Conservation (phyloP, 2,329 filamentous ascomycete species). For the Xylaria sp. region DNA sequence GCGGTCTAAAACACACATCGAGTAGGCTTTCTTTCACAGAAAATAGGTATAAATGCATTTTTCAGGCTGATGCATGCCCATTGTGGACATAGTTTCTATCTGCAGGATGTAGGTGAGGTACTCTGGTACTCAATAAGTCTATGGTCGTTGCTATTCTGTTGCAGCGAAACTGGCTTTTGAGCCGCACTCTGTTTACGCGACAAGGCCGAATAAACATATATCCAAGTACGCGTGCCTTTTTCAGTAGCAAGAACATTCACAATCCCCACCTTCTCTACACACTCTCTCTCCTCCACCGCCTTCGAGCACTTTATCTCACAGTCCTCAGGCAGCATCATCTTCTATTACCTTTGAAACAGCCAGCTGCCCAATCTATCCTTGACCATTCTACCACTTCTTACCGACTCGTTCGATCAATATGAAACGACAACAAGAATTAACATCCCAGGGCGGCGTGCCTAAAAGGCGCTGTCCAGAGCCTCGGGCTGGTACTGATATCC, state of each 20-base stretch:
- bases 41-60: too few relatives aligned
- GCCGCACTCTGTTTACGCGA: neutral
- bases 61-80: neutral
- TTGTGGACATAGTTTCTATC: neutral
- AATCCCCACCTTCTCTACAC: neutral
- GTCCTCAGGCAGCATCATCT: neutral
- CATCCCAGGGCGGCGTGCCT: neutral
- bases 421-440: neutral
- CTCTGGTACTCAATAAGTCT: neutral
- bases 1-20: conserved; percentile 14
- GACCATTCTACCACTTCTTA: neutral
- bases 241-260: neutral
- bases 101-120: neutral
- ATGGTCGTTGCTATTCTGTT: neutral
- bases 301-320: neutral
- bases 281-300: neutral
- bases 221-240: neutral
- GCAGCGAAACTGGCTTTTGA: neutral
- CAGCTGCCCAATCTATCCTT: neutral
- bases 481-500: neutral
- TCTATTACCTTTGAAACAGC: neutral
- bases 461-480: neutral
- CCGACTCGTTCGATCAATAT: neutral
- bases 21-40: too few relatives aligned
- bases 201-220: neutral